Percentiles rank a stretch among this genome's conserved stretches.
Conservation (phyloP, 1,284 basidiomycete species). For the Rhodotorula sp. region DNA sequence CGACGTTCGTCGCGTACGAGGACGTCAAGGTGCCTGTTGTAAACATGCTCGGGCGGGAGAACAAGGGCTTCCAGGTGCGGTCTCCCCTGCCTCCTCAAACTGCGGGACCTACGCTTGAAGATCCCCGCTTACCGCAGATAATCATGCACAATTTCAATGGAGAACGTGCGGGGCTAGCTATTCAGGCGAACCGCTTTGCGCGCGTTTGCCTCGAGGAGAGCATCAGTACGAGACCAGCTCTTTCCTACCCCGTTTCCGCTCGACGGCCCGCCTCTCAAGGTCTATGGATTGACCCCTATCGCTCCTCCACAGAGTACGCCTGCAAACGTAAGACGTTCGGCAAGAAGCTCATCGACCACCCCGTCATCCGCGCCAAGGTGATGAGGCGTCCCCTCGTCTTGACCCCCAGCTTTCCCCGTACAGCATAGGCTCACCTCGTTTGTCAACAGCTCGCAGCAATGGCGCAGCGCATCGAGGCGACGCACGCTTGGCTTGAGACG, state of each 20-base stretch:
- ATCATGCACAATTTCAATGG: slow-evolving; percentile 12
- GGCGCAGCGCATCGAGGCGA: slow-evolving; percentile 41
- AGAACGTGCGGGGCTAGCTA: slow-evolving; percentile 39
- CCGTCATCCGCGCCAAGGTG: slow-evolving; percentile 46
- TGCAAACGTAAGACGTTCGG: slow-evolving; percentile 46
- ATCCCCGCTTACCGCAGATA: not conserved
- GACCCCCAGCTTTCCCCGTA: too few relatives aligned
- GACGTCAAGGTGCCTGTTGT: slow-evolving; percentile 50
- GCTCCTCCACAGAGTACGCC: slow-evolving; percentile 37
- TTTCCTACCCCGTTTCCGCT: not conserved
- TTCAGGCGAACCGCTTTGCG: slow-evolving; percentile 44
- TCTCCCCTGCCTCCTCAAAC: not conserved
- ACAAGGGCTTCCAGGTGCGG: slow-evolving; percentile 39
- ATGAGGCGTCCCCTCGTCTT: not conserved
- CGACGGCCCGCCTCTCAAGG: too few relatives aligned
- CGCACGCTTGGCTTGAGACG: slow-evolving; percentile 42
- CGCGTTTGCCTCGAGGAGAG: slow-evolving; percentile 38
- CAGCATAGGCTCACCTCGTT: not conserved
- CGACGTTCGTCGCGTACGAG: slow-evolving; percentile 51
- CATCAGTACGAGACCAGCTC: slow-evolving; percentile 14
- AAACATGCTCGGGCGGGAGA: slow-evolving; percentile 50
- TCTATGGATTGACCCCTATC: too few relatives aligned
- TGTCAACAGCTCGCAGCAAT: slow-evolving; percentile 37
- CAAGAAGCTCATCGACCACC: slow-evolving; percentile 44
- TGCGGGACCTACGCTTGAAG: not conserved